Evolutionary conservation across 805 yeast genomes (phyloP), one percentile per base, ranked within the genome.

Genomic region (Candida arabinofermentans): DNA sequence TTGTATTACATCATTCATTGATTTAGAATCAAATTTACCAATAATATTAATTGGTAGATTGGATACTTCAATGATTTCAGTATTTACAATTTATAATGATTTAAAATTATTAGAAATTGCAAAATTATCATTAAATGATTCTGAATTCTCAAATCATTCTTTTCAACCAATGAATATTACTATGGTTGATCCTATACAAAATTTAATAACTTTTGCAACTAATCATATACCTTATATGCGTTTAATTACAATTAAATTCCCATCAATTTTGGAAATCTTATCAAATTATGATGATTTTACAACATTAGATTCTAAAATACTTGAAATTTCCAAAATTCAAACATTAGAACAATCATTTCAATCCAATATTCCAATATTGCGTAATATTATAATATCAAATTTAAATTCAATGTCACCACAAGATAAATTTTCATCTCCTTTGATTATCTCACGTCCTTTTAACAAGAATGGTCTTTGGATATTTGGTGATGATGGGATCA

Each of bases 191-290:
- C 58, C 61, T 5, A 40, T 49, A 2, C 31, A 36, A 21, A 29
- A 67, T 0, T 48, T 69, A 19, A 54, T 83, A 13, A 79, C 82
- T 0, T 72, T 85, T 7, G 87, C 81, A 0, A 87, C 96, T 0
- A 80, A 89, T 1, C 91, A 86, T 53, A 72, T 75, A 12, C 96
- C 96, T 4, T 83, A 70, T 53, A 77, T 85, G 86, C 61, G 95
- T 49, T 49, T 85, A 10, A 71, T 87, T 1, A 58, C 85, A 0
- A 69, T 80, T 0, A 57, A 66, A 24, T 46, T 80, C n/a, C 76
- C 79, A 1, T 21, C 47, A 2, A 18, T 61, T 10, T 24, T 33
- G 0, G 61, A 58, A 19, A 42, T 59, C 10, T 21, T 55, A 12
- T 24, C 36, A 16, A 37, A 27, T 4, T 34, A 39, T 9, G 33